Evolutionary conservation across 345 rosid genomes (phyloP), one percentile per base, ranked within the genome.

Genomic region (Toxicodendron radicans): DNA sequence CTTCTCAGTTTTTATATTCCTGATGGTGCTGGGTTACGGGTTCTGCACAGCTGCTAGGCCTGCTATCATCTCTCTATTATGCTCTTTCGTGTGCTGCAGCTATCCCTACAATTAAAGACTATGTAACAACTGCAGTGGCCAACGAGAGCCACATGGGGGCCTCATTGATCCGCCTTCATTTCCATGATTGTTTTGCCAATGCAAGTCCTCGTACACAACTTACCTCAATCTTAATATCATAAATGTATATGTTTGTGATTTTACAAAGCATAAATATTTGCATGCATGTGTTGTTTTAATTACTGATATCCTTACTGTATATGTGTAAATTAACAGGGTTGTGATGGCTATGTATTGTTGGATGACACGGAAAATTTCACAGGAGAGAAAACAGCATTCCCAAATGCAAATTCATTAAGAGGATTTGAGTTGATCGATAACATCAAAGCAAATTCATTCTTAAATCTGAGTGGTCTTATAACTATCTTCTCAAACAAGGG

Each of bases 151-250:
- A 89, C 70, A 84, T 88, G 81, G 88, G 83, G 0, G 91, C 91
- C 33, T 85, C 86, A 21, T 43, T 43, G 48, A 6, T 43, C 3
- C 48, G 48, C 48, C 48, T 43, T 5, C 48, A 43, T 43, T 6
- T 85, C 78, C 91, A 87, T 33, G 89, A 87, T 64, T 85, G 89
- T 80, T 87, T 87, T 16, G 89, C 84, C 46, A 71, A 86, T 72
- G 91, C 81, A 82, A 77, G 76, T 78, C 61, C 33, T 43, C n/a
- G 14, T 45, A 17, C 72, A 18, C 48, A 5, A 5, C 9, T 10
- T 5, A 43, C 48, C 48, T 43, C 48, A 3, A 10, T 43, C 9
- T 10, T 43, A 43, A 10, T 43, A 43, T 43, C 1, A 10, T 43
- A 10, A 1, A 10, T 43, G 48, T 43, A 10, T 23, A 11, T 16